Base-by-base conservation (phyloP, 2,329 filamentous ascomycete species). In the Leptographium radiaticola region DNA sequence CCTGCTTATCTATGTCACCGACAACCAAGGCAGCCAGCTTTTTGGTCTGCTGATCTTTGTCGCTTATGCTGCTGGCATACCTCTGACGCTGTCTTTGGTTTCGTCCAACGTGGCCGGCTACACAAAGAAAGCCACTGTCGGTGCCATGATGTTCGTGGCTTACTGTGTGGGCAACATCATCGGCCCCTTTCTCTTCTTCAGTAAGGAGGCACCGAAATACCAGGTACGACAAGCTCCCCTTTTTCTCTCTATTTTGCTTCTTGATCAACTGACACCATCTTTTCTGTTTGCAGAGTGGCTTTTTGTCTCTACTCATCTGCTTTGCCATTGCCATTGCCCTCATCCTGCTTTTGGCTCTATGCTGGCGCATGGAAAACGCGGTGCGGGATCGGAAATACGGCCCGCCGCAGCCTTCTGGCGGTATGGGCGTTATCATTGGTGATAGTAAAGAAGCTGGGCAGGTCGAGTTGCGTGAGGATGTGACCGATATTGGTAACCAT, bases 51-150 rank as follows among this genome's bases (percentile, higher is more conserved):
- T 33, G 18, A 33, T 47, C 6, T 47, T 33, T 34, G 13, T 34
- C 45, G 30, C 15, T 16, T 34, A 47, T 8, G 45, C 15, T 11
- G 30, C 31, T 13, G 45, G 45, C 15, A 34, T 47, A 16, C 30
- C 30, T 31, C 15, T 47, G 45, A 34, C 30, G 6, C 63, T 76
- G 0, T 71, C 69, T 0, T 67, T 76, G 53, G 71, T 71, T 49
- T 75, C 73, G 0, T 72, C 71, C 36, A 77, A 77, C 58, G 73
- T 71, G 0, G 72, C 69, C 2, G 78, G 79, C 0, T 77, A 81
- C 57, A 80, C 78, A 1, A 82, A 82, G 62, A 81, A 84, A 62
- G 78, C 82, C 49, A 75, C 81, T 33, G 79, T 79, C n/a, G 81
- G 80, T 30, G 78, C 75, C 1, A 73, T 80, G 55, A 69, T 81